These are phyloP conservation scores for Ottelia alismoides DNA, from an alignment of 106 monocot species.

Conservation along the genomic window DNA sequence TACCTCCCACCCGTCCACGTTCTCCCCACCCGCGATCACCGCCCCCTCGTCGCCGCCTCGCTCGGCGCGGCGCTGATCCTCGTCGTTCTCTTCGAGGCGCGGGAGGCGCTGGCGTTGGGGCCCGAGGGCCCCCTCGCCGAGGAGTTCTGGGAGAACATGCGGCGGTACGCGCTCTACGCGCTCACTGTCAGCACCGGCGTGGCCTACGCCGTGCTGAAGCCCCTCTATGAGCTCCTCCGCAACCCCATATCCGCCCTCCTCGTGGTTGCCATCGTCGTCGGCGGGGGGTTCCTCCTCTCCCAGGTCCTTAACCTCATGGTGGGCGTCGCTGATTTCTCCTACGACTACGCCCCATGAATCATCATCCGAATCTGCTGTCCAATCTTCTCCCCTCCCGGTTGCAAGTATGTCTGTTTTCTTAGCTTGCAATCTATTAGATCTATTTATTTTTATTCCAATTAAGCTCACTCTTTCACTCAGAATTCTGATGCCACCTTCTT, in stretches of 20 bases:
- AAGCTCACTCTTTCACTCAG: no score
- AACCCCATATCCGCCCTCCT: conserved; percentile 67
- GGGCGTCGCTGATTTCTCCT: conserved; percentile 53
- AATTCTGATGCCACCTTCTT: no score
- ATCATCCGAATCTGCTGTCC: background rate
- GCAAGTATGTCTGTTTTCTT: no score
- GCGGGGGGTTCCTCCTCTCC: conserved; percentile 39
- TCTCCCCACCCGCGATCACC: no score
- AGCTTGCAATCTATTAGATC: no score
- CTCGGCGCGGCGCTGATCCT: no score
- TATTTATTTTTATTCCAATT: no score
- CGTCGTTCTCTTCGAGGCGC: no score
- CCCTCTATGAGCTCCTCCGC: conserved; percentile 59
- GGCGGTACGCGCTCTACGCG: conserved; percentile 58
- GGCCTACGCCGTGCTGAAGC: conserved; percentile 42
- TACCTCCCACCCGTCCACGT: no score
- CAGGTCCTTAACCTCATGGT: conserved; percentile 70
- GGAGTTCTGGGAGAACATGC: conserved; percentile 90
- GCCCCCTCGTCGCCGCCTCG: no score
- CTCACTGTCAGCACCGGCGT: conserved; percentile 78
- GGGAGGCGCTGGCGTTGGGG: conserved; percentile 21
- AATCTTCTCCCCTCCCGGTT: background rate
- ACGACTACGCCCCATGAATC: conserved; percentile 29
- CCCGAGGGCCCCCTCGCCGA: conserved; percentile 70
- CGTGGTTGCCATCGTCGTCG: conserved; percentile 33